phyloP scores from a whole-genome alignment of 192 early-diverging fungal species.

The Coemansia sp. region DNA sequence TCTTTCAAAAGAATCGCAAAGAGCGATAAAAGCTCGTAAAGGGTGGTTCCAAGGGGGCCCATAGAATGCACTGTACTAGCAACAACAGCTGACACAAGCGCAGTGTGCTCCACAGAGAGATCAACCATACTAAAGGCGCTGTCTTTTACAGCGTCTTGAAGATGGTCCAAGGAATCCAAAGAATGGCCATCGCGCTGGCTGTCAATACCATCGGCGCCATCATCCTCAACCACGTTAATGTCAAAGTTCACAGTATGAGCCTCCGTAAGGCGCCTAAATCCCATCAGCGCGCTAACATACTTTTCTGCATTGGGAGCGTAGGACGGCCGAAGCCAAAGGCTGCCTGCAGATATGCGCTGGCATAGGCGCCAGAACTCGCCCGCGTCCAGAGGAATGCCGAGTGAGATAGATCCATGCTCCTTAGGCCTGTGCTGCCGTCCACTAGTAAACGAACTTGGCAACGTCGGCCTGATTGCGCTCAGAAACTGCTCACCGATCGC shows the following conservation, averaged over 20 bases:
- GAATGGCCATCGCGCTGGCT: not conserved
- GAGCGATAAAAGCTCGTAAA: conserved; percentile 22
- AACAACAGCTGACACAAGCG: conserved; percentile 13
- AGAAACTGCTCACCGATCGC: conserved; percentile 29
- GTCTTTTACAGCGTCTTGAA: not conserved
- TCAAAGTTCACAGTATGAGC: conserved; percentile 5
- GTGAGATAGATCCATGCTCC: not conserved
- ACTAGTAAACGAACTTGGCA: conserved; percentile 15
- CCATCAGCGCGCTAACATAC: conserved; percentile 7
- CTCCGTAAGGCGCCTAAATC: conserved; percentile 13
- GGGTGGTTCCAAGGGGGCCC: conserved; percentile 32
- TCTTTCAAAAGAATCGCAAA: conserved; percentile 4
- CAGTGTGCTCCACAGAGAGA: conserved; percentile 11
- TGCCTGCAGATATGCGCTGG: conserved; percentile 21
- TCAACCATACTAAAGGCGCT: not conserved
- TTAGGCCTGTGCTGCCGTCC: not conserved
- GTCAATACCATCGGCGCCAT: not conserved
- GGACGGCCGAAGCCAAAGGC: conserved; percentile 32
- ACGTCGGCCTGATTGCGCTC: conserved; percentile 12
- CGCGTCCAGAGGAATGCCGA: conserved; percentile 4
- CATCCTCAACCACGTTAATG: not conserved
- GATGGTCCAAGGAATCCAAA: too few relatives aligned
- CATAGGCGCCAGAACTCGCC: conserved; percentile 21
- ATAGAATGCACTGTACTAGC: conserved; percentile 8
- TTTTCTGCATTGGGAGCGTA: conserved; percentile 1